A percentile compares a stretch with the other conserved stretches of the same genome.
phyloP scores from a whole-genome alignment of 2,329 filamentous ascomycete genomes.

The Apiospora sp. region DNA sequence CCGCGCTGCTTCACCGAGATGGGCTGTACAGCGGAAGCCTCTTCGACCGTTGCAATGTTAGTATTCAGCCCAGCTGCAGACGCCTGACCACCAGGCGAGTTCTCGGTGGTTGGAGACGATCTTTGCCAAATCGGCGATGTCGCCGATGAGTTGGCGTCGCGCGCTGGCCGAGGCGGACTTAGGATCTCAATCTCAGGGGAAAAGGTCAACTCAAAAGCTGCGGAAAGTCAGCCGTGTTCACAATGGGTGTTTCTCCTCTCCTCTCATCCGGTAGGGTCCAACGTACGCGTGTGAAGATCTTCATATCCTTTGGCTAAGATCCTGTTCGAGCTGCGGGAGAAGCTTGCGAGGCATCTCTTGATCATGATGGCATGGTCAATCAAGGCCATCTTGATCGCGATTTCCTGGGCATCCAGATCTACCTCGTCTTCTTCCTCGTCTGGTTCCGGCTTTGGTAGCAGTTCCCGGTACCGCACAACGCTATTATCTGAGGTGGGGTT shows the following conservation, averaged over 20 bases:
- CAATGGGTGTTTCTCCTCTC: not conserved
- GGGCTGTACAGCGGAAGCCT: slow-evolving; percentile 58
- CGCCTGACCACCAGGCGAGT: slow-evolving; percentile 26
- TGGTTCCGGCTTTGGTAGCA: slow-evolving; percentile 66
- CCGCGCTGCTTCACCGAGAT: slow-evolving; percentile 61
- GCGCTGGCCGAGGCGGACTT: slow-evolving; percentile 56
- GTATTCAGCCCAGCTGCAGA: slow-evolving; percentile 34
- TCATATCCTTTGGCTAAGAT: slow-evolving; percentile 63
- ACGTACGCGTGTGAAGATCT: slow-evolving; percentile 72
- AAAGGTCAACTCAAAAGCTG: slow-evolving; percentile 70
- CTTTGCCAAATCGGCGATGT: slow-evolving; percentile 50
- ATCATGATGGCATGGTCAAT: slow-evolving; percentile 90
- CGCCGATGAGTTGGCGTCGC: slow-evolving; percentile 49
- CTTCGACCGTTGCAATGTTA: slow-evolving; percentile 50
- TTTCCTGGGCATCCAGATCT: slow-evolving; percentile 69
- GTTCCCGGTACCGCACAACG: slow-evolving; percentile 77
- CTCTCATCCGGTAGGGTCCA: not conserved
- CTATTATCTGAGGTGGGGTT: slow-evolving; percentile 78
- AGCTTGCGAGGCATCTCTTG: slow-evolving; percentile 78
- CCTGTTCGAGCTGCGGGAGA: slow-evolving; percentile 69
- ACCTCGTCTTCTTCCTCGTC: slow-evolving; percentile 55
- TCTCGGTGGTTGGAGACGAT: slow-evolving; percentile 43
- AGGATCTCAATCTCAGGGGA: slow-evolving; percentile 72
- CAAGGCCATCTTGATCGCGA: slow-evolving; percentile 82
- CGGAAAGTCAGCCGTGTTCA: slow-evolving; percentile 10